Evolutionary conservation across 306 rosid genomes (phyloP).

Genomic region (Pueraria montana): DNA sequence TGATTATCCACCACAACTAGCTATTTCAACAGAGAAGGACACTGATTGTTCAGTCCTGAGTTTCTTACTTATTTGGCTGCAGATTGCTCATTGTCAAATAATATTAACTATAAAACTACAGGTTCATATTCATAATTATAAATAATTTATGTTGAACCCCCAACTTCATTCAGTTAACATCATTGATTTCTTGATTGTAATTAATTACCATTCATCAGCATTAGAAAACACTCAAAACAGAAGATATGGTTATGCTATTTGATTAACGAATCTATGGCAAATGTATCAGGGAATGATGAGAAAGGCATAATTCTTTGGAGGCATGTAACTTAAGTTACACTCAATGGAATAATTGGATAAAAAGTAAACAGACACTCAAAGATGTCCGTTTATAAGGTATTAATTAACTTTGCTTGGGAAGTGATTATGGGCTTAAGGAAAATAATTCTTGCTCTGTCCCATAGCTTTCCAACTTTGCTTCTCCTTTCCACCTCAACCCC

Average conservation of each 20-base stretch:
- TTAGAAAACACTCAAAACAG: constrained; percentile 11
- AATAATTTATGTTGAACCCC: constrained; percentile 28
- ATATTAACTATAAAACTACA: constrained; percentile 22
- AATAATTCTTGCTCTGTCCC: constrained; percentile 53
- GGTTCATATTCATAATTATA: constrained; percentile 28
- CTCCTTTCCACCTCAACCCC: constrained; percentile 76
- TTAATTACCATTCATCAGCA: constrained; percentile 19
- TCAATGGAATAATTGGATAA: constrained; percentile 68
- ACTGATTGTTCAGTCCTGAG: constrained; percentile 18
- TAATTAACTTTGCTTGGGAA: constrained; percentile 73
- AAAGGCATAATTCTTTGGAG: constrained; percentile 48
- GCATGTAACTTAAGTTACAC: constrained; percentile 78
- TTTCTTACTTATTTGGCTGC: background rate
- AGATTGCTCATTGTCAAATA: constrained; percentile 20
- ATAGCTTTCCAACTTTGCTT: constrained; percentile 75
- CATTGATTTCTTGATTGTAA: constrained; percentile 3
- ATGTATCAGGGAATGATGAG: constrained; percentile 56
- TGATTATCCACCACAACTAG: constrained; percentile 43
- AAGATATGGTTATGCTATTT: constrained; percentile 8
- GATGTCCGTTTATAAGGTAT: constrained; percentile 57
- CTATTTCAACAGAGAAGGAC: constrained; percentile 14
- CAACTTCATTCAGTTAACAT: background rate
- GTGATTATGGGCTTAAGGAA: constrained; percentile 58
- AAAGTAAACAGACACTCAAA: constrained; percentile 74
- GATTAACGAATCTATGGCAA: constrained; percentile 43